A percentile compares a stretch with the other conserved stretches of the same genome.
These are phyloP conservation scores for Boletellus sp. DNA, from an alignment of 768 basidiomycete species.

Conservation along the genomic window DNA sequence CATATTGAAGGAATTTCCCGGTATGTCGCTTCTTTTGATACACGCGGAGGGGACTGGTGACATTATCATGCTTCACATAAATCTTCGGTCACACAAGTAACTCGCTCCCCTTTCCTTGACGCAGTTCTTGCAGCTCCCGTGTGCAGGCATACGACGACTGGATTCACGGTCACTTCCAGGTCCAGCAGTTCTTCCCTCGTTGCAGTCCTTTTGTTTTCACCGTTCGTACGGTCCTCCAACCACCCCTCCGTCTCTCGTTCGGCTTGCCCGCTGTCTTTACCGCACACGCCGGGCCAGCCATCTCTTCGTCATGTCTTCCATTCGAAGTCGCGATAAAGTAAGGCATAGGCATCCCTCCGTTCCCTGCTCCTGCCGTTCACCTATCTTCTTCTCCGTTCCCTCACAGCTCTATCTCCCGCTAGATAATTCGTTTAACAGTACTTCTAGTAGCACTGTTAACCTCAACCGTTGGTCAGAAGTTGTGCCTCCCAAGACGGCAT, in stretches of 20 bases:
- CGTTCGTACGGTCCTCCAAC: not conserved
- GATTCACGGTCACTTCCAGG: slow-evolving; percentile 8
- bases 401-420: slow-evolving; percentile 24
- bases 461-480: slow-evolving; percentile 52
- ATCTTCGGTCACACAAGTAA: slow-evolving; percentile 7
- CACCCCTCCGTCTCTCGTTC: not conserved
- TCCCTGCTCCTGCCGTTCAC: not conserved
- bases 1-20: slow-evolving; percentile 21
- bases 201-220: not conserved
- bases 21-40: slow-evolving; percentile 26
- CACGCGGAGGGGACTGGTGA: slow-evolving; percentile 15
- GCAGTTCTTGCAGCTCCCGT: slow-evolving; percentile 14
- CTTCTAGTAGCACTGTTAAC: slow-evolving; percentile 8
- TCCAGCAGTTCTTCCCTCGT: not conserved
- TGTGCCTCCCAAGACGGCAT: slow-evolving; percentile 50
- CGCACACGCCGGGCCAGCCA: not conserved
- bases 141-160: slow-evolving; percentile 22
- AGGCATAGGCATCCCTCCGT: not conserved
- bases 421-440: slow-evolving; percentile 11
- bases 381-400: not conserved
- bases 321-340: slow-evolving; percentile 22
- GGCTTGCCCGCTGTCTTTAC: not conserved
- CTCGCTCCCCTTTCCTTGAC: slow-evolving; percentile 4
- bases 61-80: slow-evolving; percentile 23
- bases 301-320: slow-evolving; percentile 12